Evolutionary conservation across 2,329 filamentous ascomycete genomes (phyloP), one percentile per base, ranked within the genome.

Genomic region (Cladosporium sphaerospermum): DNA sequence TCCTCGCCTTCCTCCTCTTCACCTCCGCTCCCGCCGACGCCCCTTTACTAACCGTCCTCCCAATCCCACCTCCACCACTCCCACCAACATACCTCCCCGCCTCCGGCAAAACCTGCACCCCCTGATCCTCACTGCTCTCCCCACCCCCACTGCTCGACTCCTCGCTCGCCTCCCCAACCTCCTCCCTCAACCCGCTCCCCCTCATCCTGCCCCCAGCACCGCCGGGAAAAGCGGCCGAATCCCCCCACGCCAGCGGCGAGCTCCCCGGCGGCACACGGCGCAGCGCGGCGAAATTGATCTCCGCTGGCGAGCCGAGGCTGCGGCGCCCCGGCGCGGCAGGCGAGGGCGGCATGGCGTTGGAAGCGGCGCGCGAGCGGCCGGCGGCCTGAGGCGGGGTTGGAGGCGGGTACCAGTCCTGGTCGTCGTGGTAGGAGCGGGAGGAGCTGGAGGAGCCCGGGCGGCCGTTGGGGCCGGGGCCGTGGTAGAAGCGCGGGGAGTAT

Each of bases 361-460:
- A 74, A 57, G 62, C 64, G 23, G 67, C 71, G 47, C 64, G 73
- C 53, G 62, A 66, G 53, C 75, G 70, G 60, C 68, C 67, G 73
- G 42, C 4, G 9, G 41, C 40, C 45, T 44, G 44, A 4, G 44
- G 54, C 9, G 59, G 55, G 19, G 61, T 54, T 0, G 46, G 18
- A 19, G 58, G 44, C 23, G 61, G 75, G 45, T 73, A 71, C 1
- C 68, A 45, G n/a, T 69, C 16, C 9, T 33, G 32, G 57, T 79
- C 78, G 51, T 79, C 75, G 31, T 74, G 73, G 19, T 78, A 66
- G 14, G 74, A 71, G 59, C 71, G 71, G 19, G 67, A 62, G 9
- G 67, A 68, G 45, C 66, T 65, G 10, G 69, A 68, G 23, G 74
- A 72, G 36, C 65, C 66, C 28, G 69, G 65, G 44, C 63, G 62